These are phyloP conservation scores for Cinnamomum micranthum DNA, from an alignment of 164 flowering plant species.

Conservation along the genomic window DNA sequence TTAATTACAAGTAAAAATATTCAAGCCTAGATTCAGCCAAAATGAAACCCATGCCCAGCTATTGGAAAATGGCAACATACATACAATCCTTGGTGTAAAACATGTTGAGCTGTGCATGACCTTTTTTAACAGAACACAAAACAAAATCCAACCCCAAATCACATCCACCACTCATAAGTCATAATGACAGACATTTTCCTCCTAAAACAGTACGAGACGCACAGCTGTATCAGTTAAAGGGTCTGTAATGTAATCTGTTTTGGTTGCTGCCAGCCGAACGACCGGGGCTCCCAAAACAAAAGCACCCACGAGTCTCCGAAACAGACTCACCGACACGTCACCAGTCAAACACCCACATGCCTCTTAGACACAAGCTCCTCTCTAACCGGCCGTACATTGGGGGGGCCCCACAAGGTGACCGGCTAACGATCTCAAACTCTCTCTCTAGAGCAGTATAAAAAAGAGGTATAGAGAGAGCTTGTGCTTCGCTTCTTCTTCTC, in stretches of 20 bases:
- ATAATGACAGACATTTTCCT: not conserved
- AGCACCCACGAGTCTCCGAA: not conserved
- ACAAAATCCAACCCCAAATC: not conserved
- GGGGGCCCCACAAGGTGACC: not conserved
- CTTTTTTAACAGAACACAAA: not conserved
- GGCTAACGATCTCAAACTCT: not conserved
- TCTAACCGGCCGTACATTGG: not conserved
- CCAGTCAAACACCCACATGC: not conserved
- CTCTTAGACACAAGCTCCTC: not conserved
- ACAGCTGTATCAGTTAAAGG: not conserved
- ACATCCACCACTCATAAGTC: not conserved
- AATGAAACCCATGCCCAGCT: too few relatives aligned
- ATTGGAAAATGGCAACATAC: too few relatives aligned
- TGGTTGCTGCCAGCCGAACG: not conserved
- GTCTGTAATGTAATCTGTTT: not conserved
- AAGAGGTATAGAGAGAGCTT: not conserved
- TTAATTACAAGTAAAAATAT: too few relatives aligned
- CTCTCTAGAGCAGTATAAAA: not conserved
- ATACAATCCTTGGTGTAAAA: too few relatives aligned
- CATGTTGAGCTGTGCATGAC: too few relatives aligned
- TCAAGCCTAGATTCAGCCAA: too few relatives aligned
- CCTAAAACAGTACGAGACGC: not conserved
- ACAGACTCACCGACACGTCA: slow-evolving; percentile 3
- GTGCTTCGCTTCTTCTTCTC: not conserved
- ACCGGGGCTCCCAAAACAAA: slow-evolving; percentile 1